phyloP scores from a whole-genome alignment of 306 rosid genomes.

The Trifolium repens region DNA sequence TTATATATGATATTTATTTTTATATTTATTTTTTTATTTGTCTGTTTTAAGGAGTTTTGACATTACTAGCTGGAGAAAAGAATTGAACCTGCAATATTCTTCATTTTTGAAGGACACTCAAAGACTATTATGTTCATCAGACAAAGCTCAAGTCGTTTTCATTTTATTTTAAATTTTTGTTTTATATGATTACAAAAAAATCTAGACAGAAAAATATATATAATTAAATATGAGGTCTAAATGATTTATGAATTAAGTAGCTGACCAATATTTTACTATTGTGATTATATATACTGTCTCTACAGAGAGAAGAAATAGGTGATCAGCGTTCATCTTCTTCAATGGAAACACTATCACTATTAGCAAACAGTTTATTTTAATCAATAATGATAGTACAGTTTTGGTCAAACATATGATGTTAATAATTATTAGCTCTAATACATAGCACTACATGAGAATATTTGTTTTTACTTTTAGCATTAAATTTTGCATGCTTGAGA shows the following conservation, averaged over 20 bases:
- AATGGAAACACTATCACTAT: constrained; percentile 28
- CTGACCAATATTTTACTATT: constrained; percentile 28
- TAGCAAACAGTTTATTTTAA: constrained; percentile 24
- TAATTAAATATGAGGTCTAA: constrained; percentile 39
- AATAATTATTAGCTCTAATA: no score
- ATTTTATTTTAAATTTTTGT: background rate
- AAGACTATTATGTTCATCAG: constrained; percentile 12
- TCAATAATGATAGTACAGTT: constrained; percentile 27
- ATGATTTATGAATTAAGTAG: constrained; percentile 33
- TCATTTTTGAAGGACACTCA: constrained; percentile 37
- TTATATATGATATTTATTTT: constrained; percentile 3
- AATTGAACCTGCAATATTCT: constrained; percentile 20
- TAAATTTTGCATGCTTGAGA: background rate
- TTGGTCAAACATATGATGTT: constrained; percentile 34
- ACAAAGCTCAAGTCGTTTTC: constrained; percentile 20
- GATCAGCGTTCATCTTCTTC: constrained; percentile 8
- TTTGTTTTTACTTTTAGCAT: background rate
- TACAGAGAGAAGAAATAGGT: constrained; percentile 5
- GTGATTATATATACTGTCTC: constrained; percentile 31
- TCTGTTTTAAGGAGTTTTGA: constrained; percentile 44
- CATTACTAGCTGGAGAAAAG: constrained; percentile 35
- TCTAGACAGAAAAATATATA: constrained; percentile 37
- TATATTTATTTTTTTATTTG: constrained; percentile 15
- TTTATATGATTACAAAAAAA: constrained; percentile 35
- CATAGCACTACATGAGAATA: background rate